Percentiles rank a stretch among this genome's conserved stretches.
These are phyloP conservation scores for Saraca asoca DNA, from an alignment of 331 rosid genomes.

Conservation along the genomic window DNA sequence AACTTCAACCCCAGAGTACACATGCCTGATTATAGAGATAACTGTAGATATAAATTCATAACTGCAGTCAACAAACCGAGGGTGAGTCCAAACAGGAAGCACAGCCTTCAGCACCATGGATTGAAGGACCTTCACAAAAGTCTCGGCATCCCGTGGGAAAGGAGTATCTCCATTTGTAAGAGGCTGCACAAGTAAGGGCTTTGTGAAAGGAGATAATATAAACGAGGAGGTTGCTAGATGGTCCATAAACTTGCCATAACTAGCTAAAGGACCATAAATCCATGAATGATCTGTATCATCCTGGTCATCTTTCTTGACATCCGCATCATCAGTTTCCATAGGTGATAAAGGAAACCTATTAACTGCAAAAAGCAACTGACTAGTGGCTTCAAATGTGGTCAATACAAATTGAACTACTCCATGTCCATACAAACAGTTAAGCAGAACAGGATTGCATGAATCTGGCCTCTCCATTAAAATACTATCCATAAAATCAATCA, in stretches of 20 bases:
- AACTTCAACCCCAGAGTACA: conserved; percentile 91
- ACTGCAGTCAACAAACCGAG: conserved; percentile 85
- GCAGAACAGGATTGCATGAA: conserved; percentile 82
- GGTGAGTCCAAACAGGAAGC: conserved; percentile 96
- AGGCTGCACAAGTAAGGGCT: conserved; percentile 88
- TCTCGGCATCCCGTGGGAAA: conserved; percentile 85
- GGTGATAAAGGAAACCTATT: conserved; percentile 86
- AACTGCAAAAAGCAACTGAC: conserved; percentile 82
- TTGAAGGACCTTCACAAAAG: conserved; percentile 92
- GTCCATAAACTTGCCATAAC: conserved; percentile 95
- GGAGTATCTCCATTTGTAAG: conserved; percentile 62
- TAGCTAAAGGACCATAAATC: conserved; percentile 91
- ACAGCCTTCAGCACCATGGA: conserved; percentile 94
- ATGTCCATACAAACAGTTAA: conserved; percentile 89
- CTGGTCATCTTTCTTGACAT: conserved; percentile 64
- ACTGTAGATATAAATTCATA: conserved; percentile 77
- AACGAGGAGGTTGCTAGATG: conserved; percentile 91
- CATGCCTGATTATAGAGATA: conserved; percentile 79
- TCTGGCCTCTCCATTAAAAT: conserved; percentile 90
- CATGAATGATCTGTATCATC: conserved; percentile 78
- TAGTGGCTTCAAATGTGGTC: conserved; percentile 98
- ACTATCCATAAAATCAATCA: conserved; percentile 83
- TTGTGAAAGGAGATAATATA: conserved; percentile 78
- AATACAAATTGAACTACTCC: conserved; percentile 85
- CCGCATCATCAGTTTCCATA: conserved; percentile 90